These are phyloP conservation scores for Coffea humblotiana DNA, from an alignment of 305 asterid species.

Conservation along the genomic window DNA sequence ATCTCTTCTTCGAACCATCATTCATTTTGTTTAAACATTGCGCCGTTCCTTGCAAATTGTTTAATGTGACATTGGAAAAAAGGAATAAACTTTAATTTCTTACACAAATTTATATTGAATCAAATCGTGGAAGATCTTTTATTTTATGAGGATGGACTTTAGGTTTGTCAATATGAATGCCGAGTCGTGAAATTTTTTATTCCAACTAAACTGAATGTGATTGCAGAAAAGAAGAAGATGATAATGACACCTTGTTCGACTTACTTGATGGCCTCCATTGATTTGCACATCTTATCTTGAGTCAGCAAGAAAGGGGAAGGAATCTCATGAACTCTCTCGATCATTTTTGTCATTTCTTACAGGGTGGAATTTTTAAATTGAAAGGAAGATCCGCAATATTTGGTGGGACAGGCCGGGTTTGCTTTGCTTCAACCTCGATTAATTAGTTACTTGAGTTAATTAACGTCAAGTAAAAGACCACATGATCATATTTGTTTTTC, in stretches of 20 bases:
- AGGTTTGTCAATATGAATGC: not conserved
- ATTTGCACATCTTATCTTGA: no score
- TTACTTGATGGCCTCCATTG: not conserved
- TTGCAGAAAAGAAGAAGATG: not conserved
- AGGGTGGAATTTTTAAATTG: not conserved
- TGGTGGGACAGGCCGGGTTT: conserved; percentile 6
- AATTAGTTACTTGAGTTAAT: not conserved
- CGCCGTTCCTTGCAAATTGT: not conserved
- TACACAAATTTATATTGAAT: not conserved
- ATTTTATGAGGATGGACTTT: not conserved
- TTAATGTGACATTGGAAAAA: not conserved
- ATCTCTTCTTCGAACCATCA: not conserved
- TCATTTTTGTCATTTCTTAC: not conserved
- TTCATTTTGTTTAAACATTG: not conserved
- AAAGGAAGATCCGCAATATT: conserved; percentile 4
- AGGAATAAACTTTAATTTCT: not conserved
- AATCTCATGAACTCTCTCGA: not conserved
- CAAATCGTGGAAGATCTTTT: conserved; percentile 12
- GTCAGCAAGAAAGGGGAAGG: not conserved
- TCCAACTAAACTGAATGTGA: not conserved
- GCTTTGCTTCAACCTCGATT: not conserved
- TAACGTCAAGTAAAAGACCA: not conserved
- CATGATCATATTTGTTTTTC: not conserved
- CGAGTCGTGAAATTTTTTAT: conserved; percentile 7
- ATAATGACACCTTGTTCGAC: not conserved